Conservation (phyloP, 169 alveolate species). For the Amoebophrya sp. region DNA sequence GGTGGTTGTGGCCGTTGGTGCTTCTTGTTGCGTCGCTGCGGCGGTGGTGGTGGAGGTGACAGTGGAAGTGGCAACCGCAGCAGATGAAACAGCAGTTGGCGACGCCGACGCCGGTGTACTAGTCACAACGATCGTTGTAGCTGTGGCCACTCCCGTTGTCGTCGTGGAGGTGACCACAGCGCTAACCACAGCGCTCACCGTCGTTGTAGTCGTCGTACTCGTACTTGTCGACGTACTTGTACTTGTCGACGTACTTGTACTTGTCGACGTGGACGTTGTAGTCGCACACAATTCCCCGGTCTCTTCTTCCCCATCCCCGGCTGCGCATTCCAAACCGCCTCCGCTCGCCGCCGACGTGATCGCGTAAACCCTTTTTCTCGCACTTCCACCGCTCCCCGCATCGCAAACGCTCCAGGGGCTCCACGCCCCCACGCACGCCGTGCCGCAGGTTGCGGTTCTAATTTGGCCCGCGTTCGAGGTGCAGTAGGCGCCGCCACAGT, state of each 20-base stretch:
- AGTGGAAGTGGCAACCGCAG: neutral
- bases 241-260: neutral
- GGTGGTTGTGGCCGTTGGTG: neutral
- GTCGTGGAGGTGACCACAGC: neutral
- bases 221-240: neutral
- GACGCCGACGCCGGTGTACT: neutral
- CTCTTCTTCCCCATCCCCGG: too few relatives aligned
- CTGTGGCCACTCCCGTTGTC: neutral
- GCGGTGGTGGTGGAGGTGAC: neutral
- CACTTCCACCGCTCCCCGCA: too few relatives aligned
- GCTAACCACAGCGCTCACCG: neutral
- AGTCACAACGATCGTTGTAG: neutral
- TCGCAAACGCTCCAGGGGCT: too few relatives aligned
- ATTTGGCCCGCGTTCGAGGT: too few relatives aligned
- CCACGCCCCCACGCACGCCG: too few relatives aligned
- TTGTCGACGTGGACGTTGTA: neutral
- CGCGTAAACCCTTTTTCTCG: too few relatives aligned
- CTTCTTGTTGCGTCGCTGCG: neutral
- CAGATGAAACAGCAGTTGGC: neutral
- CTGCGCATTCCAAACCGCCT: too few relatives aligned
- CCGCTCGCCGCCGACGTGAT: too few relatives aligned
- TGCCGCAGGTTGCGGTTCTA: too few relatives aligned
- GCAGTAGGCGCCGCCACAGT: too few relatives aligned
- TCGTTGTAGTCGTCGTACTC: neutral
- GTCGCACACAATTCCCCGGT: neutral